Conservation (phyloP, 139 green algal species). For the Auxenochlorella pyrenoidosa region DNA sequence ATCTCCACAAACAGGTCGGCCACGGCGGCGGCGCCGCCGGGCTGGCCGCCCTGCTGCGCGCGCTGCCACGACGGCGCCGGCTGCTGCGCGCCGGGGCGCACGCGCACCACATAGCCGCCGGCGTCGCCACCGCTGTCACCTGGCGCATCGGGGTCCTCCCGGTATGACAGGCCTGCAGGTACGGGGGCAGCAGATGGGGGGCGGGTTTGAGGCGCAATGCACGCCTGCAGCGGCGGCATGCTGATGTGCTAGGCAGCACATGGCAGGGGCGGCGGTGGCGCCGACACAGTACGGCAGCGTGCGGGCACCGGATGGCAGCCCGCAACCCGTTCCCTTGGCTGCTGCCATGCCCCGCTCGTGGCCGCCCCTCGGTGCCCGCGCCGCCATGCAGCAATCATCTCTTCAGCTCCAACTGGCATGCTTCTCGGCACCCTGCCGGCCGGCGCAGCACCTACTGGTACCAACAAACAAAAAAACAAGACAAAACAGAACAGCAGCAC, state of each 20-base stretch:
- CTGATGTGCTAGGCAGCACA: neutral
- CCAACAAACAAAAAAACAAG: no score
- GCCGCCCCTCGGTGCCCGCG: no score
- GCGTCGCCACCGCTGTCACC: neutral
- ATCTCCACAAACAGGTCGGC: conserved; percentile 1
- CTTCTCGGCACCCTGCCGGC: no score
- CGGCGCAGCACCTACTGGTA: no score
- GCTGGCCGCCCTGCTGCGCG: neutral
- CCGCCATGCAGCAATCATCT: no score
- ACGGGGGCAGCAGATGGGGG: neutral
- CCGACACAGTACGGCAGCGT: no score
- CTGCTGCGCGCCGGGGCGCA: neutral
- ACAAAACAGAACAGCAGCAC: no score
- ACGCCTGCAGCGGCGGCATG: neutral
- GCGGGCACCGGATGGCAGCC: no score
- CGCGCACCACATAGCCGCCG: neutral
- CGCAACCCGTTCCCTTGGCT: no score
- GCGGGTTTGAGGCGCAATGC: neutral
- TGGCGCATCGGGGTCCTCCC: neutral
- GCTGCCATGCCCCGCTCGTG: no score
- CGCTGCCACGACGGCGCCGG: neutral
- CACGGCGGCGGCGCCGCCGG: neutral
- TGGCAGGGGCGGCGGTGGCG: no score
- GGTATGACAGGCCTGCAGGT: neutral
- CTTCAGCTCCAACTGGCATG: no score